Conservation (phyloP, 2,329 filamentous ascomycete genomes). For the Diaporthe citriasiana region DNA sequence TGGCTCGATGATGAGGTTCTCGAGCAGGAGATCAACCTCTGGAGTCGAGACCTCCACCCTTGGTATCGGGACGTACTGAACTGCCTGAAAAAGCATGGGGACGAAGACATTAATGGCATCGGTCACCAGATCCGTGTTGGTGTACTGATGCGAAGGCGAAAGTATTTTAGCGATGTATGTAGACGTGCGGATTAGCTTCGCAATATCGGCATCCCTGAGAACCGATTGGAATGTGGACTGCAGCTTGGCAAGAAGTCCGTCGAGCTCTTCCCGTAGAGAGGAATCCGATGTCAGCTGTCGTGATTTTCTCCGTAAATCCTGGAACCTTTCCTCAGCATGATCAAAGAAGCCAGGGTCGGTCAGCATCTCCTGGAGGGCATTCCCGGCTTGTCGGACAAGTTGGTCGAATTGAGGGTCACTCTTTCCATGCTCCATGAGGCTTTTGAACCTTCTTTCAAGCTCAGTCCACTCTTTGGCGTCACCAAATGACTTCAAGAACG, state of each 20-base stretch:
- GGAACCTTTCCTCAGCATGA: conserved; percentile 71
- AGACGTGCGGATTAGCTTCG: conserved; percentile 76
- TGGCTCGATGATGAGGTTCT: conserved; percentile 92
- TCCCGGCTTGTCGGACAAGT: conserved; percentile 79
- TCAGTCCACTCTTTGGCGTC: conserved; percentile 81
- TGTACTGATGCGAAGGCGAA: conserved; percentile 73
- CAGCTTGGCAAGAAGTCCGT: conserved; percentile 77
- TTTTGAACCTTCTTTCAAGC: conserved; percentile 76
- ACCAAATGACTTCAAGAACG: conserved; percentile 84
- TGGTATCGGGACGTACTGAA: conserved; percentile 92
- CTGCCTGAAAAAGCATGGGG: conserved; percentile 79
- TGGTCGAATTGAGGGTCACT: conserved; percentile 87
- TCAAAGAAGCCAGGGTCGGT: conserved; percentile 91
- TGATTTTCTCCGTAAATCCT: conserved; percentile 65
- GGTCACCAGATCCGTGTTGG: conserved; percentile 79
- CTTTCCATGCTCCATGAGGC: conserved; percentile 79
- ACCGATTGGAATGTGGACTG: conserved; percentile 78
- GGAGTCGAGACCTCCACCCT: conserved; percentile 89
- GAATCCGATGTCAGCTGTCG: conserved; percentile 77
- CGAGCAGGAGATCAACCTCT: conserved; percentile 85
- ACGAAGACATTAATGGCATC: conserved; percentile 87
- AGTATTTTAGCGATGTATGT: conserved; percentile 78
- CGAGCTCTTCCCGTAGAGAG: conserved; percentile 79
- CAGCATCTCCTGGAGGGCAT: conserved; percentile 83
- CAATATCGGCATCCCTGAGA: conserved; percentile 78